Conservation (phyloP, 2,329 filamentous ascomycete species). For the Fusarium sp. region DNA sequence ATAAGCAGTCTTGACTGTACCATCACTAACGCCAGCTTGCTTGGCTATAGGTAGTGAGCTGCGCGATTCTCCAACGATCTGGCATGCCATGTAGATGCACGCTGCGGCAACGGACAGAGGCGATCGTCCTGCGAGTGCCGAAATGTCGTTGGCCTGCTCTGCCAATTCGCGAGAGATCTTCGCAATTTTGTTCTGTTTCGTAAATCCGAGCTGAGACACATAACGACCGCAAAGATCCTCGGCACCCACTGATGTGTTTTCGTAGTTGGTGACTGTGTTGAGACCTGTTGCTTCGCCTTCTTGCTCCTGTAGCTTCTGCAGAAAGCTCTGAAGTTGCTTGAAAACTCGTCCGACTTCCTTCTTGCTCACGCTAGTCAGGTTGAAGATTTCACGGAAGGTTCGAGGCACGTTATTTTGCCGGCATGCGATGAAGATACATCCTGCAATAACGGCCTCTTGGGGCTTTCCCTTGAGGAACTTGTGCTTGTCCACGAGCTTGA, state of each 20-base stretch:
- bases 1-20: slow-evolving; percentile 96
- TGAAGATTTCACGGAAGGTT: slow-evolving; percentile 94
- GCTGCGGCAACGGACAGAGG: slow-evolving; percentile 94
- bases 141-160: slow-evolving; percentile 79
- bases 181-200: slow-evolving; percentile 78
- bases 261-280: slow-evolving; percentile 76
- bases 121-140: slow-evolving; percentile 89
- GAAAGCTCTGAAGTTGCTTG: slow-evolving; percentile 90
- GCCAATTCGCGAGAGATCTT: slow-evolving; percentile 85
- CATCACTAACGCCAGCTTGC: slow-evolving; percentile 92
- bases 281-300: slow-evolving; percentile 60
- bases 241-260: slow-evolving; percentile 82
- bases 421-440: slow-evolving; percentile 97
- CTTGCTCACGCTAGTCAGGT: slow-evolving; percentile 92
- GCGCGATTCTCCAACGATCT: slow-evolving; percentile 84
- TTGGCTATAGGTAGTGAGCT: slow-evolving; percentile 84
- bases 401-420: slow-evolving; percentile 88
- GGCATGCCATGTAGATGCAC: slow-evolving; percentile 95
- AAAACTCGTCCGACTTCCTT: slow-evolving; percentile 98
- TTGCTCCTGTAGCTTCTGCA: slow-evolving; percentile 78
- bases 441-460: slow-evolving; percentile 92
- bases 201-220: slow-evolving; percentile 83
- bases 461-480: slow-evolving; percentile 96
- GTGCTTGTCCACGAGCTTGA: slow-evolving; percentile 92
- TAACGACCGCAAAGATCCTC: slow-evolving; percentile 89